Conservation (phyloP, 345 rosid genomes). For the Populus simonii region DNA sequence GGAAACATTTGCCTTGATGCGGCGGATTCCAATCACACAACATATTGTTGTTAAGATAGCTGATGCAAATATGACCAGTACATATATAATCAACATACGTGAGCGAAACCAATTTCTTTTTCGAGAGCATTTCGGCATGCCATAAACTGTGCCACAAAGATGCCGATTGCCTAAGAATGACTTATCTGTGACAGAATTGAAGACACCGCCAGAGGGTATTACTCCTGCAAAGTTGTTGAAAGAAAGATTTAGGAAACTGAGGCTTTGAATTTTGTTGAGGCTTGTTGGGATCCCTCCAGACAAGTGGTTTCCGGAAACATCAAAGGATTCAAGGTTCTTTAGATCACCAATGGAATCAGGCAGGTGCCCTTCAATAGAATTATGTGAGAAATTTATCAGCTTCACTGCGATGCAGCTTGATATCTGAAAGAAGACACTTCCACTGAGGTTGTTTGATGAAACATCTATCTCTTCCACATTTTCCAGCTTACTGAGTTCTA, state of each 20-base stretch:
- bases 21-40: conserved; percentile 30
- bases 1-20: conserved; percentile 22
- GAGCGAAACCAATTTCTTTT: conserved; percentile 31
- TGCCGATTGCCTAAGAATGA: conserved; percentile 43
- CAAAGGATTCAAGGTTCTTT: conserved; percentile 40
- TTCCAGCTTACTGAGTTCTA: conserved; percentile 51
- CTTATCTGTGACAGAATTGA: conserved; percentile 27
- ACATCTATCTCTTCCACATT: conserved; percentile 53
- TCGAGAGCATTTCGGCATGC: conserved; percentile 25
- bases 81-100: conserved; percentile 25
- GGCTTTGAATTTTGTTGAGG: conserved; percentile 36
- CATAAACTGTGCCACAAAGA: conserved; percentile 38
- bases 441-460: conserved; percentile 45
- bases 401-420: conserved; percentile 43
- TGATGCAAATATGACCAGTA: conserved; percentile 24
- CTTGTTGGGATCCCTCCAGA: conserved; percentile 45
- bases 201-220: conserved; percentile 50
- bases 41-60: conserved; percentile 27
- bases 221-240: conserved; percentile 42
- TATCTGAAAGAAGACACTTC: conserved; percentile 42
- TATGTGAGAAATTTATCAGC: conserved; percentile 36
- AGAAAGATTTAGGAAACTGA: conserved; percentile 48
- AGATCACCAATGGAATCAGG: conserved; percentile 47
- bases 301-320: conserved; percentile 44
- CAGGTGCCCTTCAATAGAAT: conserved; percentile 44